Base-by-base conservation (phyloP, 176 grass and related monocot genomes). In the Guadua angustifolia region DNA sequence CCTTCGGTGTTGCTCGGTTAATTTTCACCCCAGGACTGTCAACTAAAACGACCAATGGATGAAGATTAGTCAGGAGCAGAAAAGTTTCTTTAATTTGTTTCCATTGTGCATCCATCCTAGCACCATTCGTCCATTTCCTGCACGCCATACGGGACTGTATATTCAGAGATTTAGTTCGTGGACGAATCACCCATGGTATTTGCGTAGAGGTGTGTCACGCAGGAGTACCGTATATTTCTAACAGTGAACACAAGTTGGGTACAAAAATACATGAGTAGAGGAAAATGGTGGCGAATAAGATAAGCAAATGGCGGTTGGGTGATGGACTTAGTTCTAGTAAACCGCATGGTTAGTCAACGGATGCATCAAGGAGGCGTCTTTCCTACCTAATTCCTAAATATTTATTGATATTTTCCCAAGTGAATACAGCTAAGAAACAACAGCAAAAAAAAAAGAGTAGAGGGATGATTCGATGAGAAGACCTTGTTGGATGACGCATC, bases 371-470 rank as follows among this genome's bases (percentile, higher is more conserved):
- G 84, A 80, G 16, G 75, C 70, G 56, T 82, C 87, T 71, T 92
- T 82, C 75, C 84, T 83, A 84, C 87, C 84, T 89, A 77, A 79
- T 92, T 85, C 79, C 74, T 79, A 78, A 88, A 79, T 43, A 35
- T 61, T 74, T 45, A 15, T 74, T n/a, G 74, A 53, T 42, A 5
- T 9, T 36, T 29, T 56, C 69, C 8, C 61, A 79, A 89, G 69
- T 69, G 83, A 65, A 71, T 80, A 87, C 79, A 86, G 74, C 79
- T 79, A 80, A 71, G 74, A 47, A 52, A 73, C 66, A 62, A 56
- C 29, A 62, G 7, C 17, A 71, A 5, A 42, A 55, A 35, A 74
- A 67, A 22, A 71, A 1, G 24, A 25, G 52, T 9, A 59, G 51
- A 69, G 62, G 26, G 51, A 73, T 38, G 36, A 62, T 68, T 42